Base-by-base conservation (phyloP, 257 asterid species). In the Scutellaria baicalensis region DNA sequence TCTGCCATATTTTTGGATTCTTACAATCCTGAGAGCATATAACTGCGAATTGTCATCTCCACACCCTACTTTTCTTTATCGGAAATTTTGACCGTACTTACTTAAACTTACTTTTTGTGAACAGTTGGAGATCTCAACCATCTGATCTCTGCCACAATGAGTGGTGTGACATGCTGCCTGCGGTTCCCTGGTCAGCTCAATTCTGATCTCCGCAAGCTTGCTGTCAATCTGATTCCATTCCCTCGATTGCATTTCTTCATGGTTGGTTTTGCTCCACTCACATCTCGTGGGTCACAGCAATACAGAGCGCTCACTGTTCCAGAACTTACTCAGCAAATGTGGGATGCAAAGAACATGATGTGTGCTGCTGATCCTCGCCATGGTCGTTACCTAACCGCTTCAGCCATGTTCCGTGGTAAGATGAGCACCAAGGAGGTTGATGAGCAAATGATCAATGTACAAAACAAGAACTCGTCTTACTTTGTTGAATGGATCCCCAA, bases 161-260 rank as follows among this genome's bases (percentile, higher is more conserved):
- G 96, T 63, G 96, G 96, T 59, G 91, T 84, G n/a, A 88, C 96
- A 9, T 87, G 94, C 82, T 89, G 94, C 74, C 86, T 89, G 18
- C 88, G 92, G 31, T 89, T 89, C 82, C 96, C 94, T 33, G 96
- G 96, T 44, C 96, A 89, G 69, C 96, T 86, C 68, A 89, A 89
- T 56, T 87, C 96, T 36, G 96, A 89, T 78, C 84, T 86, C 39
- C 93, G 90, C 66, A 86, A 89, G 84, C 85, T 89, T 13, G 92
- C 92, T 23, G 94, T 89, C 68, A 89, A 89, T 66, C 96, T 89
- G 11, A 82, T 89, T 47, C 96, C 94, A 6, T 89, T 89, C 84
- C 96, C 96, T 11, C 85, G 94, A 4, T 70, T 89, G 45, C 96
- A 87, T 69, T 86, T 86, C 80, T 89, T 89, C 81, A 88, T 88